Evolutionary conservation across 345 rosid species (phyloP), one percentile per base, ranked within the genome.

Genomic region (Dipteronia sinensis): DNA sequence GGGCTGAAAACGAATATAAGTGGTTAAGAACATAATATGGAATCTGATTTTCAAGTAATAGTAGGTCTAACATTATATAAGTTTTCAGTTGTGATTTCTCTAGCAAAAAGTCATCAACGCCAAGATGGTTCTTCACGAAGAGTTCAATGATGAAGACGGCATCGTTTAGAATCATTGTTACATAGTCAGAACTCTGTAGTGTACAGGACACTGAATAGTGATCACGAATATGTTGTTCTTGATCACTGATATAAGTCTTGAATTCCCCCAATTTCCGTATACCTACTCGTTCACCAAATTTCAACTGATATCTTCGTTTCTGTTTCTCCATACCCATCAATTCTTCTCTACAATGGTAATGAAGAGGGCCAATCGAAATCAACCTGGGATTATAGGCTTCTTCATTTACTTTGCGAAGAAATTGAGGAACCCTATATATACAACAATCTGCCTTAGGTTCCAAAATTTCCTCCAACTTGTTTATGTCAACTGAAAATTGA

Each of bases 31-130:
- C 7, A 2, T 34, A 71, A 23, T 64, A 78, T 4, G 81, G 76
- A 10, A 78, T 65, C 59, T 78, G 76, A 51, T 72, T 78, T 72
- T 78, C 76, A 7, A 78, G 76, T 44, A 78, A 40, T 6, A 71
- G 19, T 44, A 78, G 42, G 47, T 71, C 81, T n/a, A 49, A 25
- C 2, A 22, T 63, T 2, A 71, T 62, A 53, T 23, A 63, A 15
- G 23, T 25, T 51, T 42, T 64, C 2, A 78, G 27, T 69, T 63
- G 40, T 3, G 76, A 70, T 3, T 70, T 78, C 1, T 61, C 56
- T 58, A 78, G n/a, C 16, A 78, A 31, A 19, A 49, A 78, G 51
- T 78, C 80, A 34, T 78, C 80, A 0, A 6, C 7, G 15, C 0
- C 4, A 71, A 15, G 0, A 1, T 51, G 0, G 10, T 22, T 19